Conservation (phyloP, 1,284 basidiomycete species). For the Phellinidium pouzarii region DNA sequence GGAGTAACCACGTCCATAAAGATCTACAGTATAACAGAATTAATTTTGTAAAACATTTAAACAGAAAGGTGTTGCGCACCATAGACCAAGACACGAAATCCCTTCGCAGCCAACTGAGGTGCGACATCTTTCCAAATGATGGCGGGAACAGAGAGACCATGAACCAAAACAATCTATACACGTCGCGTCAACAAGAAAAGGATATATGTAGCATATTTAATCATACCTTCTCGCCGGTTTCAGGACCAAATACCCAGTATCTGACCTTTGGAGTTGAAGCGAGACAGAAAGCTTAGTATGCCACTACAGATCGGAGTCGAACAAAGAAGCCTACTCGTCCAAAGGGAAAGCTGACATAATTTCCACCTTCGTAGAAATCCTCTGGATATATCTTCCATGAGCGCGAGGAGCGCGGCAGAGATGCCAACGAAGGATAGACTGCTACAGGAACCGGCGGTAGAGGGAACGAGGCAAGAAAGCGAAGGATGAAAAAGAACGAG, state of each 20-base stretch:
- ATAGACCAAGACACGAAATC: constrained; percentile 70
- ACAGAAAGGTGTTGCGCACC: constrained; percentile 33
- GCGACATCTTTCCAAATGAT: constrained; percentile 71
- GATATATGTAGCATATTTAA: constrained; percentile 16
- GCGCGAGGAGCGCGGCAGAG: constrained; percentile 42
- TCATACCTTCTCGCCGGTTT: constrained; percentile 56
- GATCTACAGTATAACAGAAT: constrained; percentile 38
- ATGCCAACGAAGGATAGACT: constrained; percentile 52
- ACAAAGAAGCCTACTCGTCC: constrained; percentile 40
- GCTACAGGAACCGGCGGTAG: constrained; percentile 41
- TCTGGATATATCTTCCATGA: constrained; percentile 69
- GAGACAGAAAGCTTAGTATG: constrained; percentile 11
- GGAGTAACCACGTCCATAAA: constrained; percentile 75
- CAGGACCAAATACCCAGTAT: constrained; percentile 70
- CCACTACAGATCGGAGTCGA: constrained; percentile 9
- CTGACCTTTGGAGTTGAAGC: constrained; percentile 42
- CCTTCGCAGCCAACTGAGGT: constrained; percentile 49
- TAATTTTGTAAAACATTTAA: too few species aligned
- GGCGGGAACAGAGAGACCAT: constrained; percentile 69
- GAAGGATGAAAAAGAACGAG: constrained; percentile 48
- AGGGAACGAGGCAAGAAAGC: constrained; percentile 59
- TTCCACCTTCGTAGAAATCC: constrained; percentile 56
- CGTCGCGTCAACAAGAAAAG: background rate
- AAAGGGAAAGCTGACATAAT: constrained; percentile 55
- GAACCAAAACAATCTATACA: constrained; percentile 61